Evolutionary conservation across 371 early-diverging fungal genomes (phyloP), one percentile per base, ranked within the genome.

Genomic region (Quaeritorhiza haematococci): DNA sequence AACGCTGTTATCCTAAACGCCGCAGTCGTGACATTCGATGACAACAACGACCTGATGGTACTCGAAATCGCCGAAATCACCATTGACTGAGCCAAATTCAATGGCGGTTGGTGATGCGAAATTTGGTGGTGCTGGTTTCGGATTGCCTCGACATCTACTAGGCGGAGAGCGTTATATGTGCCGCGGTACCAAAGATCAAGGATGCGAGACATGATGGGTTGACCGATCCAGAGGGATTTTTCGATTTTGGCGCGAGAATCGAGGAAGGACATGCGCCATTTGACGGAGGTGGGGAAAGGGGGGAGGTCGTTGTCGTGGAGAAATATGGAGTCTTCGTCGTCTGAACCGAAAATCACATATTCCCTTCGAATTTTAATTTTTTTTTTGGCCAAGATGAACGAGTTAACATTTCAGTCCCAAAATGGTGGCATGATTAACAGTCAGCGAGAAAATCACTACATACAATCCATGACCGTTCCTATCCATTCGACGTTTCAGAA

Each of bases 1-100:
- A 71, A 78, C 3, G 68, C 70, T 7, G 63, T 63, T 27, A 78
- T 68, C 13, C 79, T 30, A 44, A 72, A 75, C 13, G 74, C 51
- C 23, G 71, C 70, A 43, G 55, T 69, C 10, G 13, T 38, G 38
- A 38, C 38, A 38, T 13, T 38, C 13, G 38, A 38, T 19, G 19
- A n/a, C n/a, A n/a, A n/a, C n/a, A n/a, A n/a, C n/a, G n/a, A n/a
- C n/a, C n/a, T n/a, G n/a, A n/a, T n/a, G n/a, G n/a, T n/a, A n/a
- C n/a, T n/a, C n/a, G n/a, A n/a, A n/a, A n/a, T n/a, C n/a, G n/a
- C n/a, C n/a, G n/a, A n/a, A n/a, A n/a, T n/a, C n/a, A n/a, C n/a
- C n/a, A n/a, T 13, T 13, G 13, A 38, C 19, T 19, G 38, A 13
- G 38, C 38, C 10, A 19, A 38, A 38, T 19, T 38, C 19, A 13